These are phyloP conservation scores for Metschnikowia gelsemii DNA, from an alignment of 805 yeast species.

Conservation along the genomic window DNA sequence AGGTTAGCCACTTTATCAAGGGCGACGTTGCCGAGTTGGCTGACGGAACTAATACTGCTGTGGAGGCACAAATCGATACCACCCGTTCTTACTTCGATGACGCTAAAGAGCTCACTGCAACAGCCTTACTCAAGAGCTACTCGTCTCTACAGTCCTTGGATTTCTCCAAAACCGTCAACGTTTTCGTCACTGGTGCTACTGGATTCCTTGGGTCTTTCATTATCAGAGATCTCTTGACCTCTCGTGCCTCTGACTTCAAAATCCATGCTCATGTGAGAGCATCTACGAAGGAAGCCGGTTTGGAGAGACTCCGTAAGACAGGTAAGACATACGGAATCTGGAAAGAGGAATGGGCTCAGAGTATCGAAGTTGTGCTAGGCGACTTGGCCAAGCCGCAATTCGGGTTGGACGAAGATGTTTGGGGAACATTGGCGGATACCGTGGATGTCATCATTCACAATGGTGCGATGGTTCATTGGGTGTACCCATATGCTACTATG, in stretches of 20 bases:
- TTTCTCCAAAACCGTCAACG: slow-evolving; percentile 44
- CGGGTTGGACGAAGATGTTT: slow-evolving; percentile 59
- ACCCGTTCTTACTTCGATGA: slow-evolving; percentile 58
- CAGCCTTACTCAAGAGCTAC: slow-evolving; percentile 45
- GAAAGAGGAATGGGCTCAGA: slow-evolving; percentile 56
- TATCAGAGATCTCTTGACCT: slow-evolving; percentile 65
- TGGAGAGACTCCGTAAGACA: slow-evolving; percentile 71
- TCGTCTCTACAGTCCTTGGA: slow-evolving; percentile 42
- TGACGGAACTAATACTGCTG: slow-evolving; percentile 24
- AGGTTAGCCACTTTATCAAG: slow-evolving; percentile 57
- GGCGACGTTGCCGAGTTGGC: slow-evolving; percentile 50
- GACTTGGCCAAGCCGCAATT: slow-evolving; percentile 72
- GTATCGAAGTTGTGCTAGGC: slow-evolving; percentile 75
- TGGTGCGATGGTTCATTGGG: slow-evolving; percentile 99
- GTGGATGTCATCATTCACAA: slow-evolving; percentile 89
- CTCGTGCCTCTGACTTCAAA: slow-evolving; percentile 52
- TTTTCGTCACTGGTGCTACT: slow-evolving; percentile 92
- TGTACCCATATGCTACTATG: slow-evolving; percentile 85
- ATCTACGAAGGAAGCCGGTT: slow-evolving; percentile 58
- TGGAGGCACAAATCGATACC: slow-evolving; percentile 26
- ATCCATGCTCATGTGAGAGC: slow-evolving; percentile 94
- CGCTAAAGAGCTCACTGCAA: slow-evolving; percentile 53
- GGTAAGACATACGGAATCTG: slow-evolving; percentile 82
- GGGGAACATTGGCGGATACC: slow-evolving; percentile 55
- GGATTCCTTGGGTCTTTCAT: slow-evolving; percentile 95